Conservation (phyloP, 225 moss, liverwort and hornwort genomes). For the Rhytidiadelphus loreus region DNA sequence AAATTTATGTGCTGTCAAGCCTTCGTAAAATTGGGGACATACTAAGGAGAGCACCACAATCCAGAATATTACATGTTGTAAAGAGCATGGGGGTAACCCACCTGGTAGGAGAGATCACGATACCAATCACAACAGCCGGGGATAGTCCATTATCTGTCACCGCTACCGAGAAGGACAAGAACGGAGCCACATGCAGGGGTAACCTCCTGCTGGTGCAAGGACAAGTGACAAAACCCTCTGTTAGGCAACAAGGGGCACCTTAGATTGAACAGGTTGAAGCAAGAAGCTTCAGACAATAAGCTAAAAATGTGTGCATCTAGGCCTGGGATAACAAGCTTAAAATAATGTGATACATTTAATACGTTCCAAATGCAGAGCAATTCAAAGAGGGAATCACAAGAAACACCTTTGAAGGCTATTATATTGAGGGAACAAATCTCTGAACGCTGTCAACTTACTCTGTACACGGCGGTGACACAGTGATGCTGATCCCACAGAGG, state of each 20-base stretch:
- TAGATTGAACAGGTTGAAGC: not conserved
- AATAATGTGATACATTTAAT: no score
- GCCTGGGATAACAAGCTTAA: not conserved
- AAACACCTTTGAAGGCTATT: not conserved
- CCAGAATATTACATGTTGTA: not conserved
- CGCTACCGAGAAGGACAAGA: constrained; percentile 1
- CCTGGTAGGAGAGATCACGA: not conserved
- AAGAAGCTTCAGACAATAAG: not conserved
- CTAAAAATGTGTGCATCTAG: not conserved
- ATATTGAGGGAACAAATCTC: not conserved
- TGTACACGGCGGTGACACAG: not conserved
- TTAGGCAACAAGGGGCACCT: not conserved
- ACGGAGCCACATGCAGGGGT: not conserved
- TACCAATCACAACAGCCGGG: not conserved
- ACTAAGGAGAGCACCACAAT: not conserved
- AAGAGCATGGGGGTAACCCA: not conserved
- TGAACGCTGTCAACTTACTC: not conserved
- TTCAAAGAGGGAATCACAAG: not conserved
- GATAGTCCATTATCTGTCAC: not conserved
- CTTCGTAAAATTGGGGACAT: not conserved
- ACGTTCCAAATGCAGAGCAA: not conserved
- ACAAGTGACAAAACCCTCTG: not conserved
- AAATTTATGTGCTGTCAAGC: not conserved
- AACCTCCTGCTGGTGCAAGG: not conserved
- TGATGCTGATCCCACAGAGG: not conserved